These are phyloP conservation scores for Botrytis squamosa DNA, from an alignment of 2,329 filamentous ascomycete species.

Conservation along the genomic window DNA sequence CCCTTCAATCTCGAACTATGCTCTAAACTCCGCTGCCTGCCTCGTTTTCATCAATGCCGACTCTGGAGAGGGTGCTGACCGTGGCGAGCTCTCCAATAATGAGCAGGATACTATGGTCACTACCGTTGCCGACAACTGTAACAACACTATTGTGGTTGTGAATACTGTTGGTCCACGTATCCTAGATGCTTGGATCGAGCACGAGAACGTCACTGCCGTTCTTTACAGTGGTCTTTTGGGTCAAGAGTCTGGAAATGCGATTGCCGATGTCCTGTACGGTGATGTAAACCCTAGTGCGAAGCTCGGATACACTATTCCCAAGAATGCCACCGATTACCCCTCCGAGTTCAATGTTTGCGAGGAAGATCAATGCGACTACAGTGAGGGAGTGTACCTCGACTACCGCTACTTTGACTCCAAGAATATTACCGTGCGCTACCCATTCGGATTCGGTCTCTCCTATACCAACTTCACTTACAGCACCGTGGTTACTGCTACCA, in stretches of 20 bases:
- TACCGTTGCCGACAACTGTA: conserved; percentile 52
- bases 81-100: not conserved
- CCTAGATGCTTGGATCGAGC: conserved; percentile 57
- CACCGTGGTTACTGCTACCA: not conserved
- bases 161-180: conserved; percentile 61
- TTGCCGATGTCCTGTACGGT: not conserved
- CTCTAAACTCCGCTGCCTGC: too few relatives aligned
- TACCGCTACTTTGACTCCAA: not conserved
- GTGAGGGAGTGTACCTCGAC: not conserved
- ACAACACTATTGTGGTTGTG: conserved; percentile 61
- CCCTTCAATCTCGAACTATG: not conserved
- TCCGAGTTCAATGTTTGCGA: not conserved
- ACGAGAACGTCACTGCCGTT: conserved; percentile 61
- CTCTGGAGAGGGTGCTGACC: not conserved
- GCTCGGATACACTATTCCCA: not conserved
- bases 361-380: not conserved
- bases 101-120: conserved; percentile 45
- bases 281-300: not conserved
- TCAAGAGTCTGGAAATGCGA: conserved; percentile 44
- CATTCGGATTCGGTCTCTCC: not conserved
- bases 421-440: not conserved
- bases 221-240: conserved; percentile 61
- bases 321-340: not conserved
- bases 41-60: not conserved
- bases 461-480: not conserved